Evolutionary conservation across 495 filamentous ascomycete species (phyloP), one percentile per base, ranked within the genome.

Genomic region (Hyaloscypha hepaticicola): DNA sequence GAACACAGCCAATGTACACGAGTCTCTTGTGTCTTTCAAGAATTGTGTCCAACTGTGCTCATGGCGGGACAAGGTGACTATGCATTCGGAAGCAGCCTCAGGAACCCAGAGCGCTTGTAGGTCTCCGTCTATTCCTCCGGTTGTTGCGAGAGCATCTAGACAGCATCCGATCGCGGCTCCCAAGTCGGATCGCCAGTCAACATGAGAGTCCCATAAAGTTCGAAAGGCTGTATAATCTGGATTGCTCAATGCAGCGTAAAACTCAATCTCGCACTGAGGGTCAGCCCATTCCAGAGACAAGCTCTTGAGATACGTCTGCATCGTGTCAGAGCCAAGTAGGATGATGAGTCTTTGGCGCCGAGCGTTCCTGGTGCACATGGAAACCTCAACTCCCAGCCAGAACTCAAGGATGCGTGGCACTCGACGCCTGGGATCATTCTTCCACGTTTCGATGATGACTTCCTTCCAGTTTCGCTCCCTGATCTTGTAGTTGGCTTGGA

Each of bases 11-110:
- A 66, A 34, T 19, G 64, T 66, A 12, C 56, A 24, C 9, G 28
- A 29, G 3, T 66, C 64, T 12, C n/a, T 11, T n/a, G 64, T 55
- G 28, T 67, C 65, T 55, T 63, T 11, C 5, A 67, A 26, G 27
- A 67, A 58, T 0, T 60, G 41, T 12, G 65, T 63, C 65, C 65
- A 67, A 11, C 60, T 67, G n/a, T 64, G 60, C 33, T 63, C 59
- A 14, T 51, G 58, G 1, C 60, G 25, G 45, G 64, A 67, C 12
- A 67, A 26, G 3, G 65, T 31, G 5, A 64, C 29, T 14, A 64
- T 67, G 27, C 59, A 21, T 34, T 58, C 58, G 14, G 28, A 41
- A 16, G 7, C 24, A 45, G 38, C 14, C 45, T 27, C 26, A 14
- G 16, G 21, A 21, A 67, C 45, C 65, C 65, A 67, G 1, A 67